A percentile compares a stretch with the other conserved stretches of the same genome.
phyloP scores from a whole-genome alignment of 495 filamentous ascomycete genomes.

The Beverwykella pulmonaria region DNA sequence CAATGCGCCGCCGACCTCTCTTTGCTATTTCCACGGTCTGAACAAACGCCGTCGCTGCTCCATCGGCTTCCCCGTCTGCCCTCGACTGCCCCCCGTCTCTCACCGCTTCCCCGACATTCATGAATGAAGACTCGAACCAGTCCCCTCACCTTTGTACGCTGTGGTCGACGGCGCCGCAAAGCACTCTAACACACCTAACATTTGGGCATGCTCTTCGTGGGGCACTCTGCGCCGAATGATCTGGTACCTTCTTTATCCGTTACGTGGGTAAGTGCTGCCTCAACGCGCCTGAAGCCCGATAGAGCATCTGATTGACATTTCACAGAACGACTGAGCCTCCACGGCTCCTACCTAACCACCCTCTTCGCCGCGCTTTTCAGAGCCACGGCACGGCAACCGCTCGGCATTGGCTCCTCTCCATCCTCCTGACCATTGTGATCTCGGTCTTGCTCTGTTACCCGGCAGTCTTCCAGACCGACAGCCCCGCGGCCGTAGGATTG shows the following conservation, averaged over 20 bases:
- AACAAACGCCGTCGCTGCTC: not conserved
- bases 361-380: conserved; percentile 62
- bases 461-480: conserved; percentile 66
- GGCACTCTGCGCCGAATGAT: conserved; percentile 35
- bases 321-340: conserved; percentile 48
- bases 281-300: not conserved
- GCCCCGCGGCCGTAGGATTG: conserved; percentile 61
- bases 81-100: not conserved
- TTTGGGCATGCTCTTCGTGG: conserved; percentile 12
- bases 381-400: conserved; percentile 65
- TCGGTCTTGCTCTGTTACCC: conserved; percentile 67
- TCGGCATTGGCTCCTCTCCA: conserved; percentile 65
- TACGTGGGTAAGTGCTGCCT: conserved; percentile 57
- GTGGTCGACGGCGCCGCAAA: conserved; percentile 13
- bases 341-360: conserved; percentile 59
- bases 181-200: not conserved
- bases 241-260: conserved; percentile 66
- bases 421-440: conserved; percentile 65
- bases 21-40: not conserved
- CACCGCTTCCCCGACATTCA: conserved; percentile 4
- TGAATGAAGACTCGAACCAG: conserved; percentile 19
- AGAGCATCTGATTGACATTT: conserved; percentile 12
- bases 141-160: not conserved
- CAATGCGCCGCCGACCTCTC: not conserved
- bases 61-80: not conserved